Conservation (phyloP, 768 basidiomycete genomes). For the Wakefieldia striispora region DNA sequence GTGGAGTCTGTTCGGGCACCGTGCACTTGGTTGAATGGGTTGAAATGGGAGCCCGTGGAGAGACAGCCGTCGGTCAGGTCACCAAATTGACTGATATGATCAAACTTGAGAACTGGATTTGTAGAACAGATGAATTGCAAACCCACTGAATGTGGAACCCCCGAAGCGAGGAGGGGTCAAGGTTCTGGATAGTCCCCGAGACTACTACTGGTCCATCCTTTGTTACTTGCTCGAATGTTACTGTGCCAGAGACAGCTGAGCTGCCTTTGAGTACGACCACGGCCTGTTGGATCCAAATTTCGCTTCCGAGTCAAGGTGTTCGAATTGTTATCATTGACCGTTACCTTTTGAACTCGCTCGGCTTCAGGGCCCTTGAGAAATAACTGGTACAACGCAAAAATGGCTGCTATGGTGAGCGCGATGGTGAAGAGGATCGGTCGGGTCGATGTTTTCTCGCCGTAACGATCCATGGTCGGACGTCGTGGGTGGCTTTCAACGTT, state of each 20-base stretch:
- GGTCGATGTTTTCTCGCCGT: slow-evolving; percentile 21
- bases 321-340: background rate
- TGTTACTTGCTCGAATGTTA: slow-evolving; percentile 60
- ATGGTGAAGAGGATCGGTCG: slow-evolving; percentile 11
- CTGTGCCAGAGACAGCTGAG: slow-evolving; percentile 60
- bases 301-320: background rate
- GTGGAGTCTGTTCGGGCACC: slow-evolving; percentile 54
- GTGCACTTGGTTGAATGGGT: slow-evolving; percentile 64
- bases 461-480: slow-evolving; percentile 17
- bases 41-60: slow-evolving; percentile 76
- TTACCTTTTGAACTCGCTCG: slow-evolving; percentile 23
- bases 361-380: slow-evolving; percentile 18
- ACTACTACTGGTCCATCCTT: slow-evolving; percentile 54
- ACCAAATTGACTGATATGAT: slow-evolving; percentile 39
- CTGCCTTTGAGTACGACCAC: slow-evolving; percentile 61
- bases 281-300: slow-evolving; percentile 36
- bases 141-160: slow-evolving; percentile 85
- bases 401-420: slow-evolving; percentile 6
- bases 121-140: background rate
- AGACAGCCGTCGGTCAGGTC: slow-evolving; percentile 65
- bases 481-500: background rate
- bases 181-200: slow-evolving; percentile 57
- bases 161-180: slow-evolving; percentile 55
- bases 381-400: slow-evolving; percentile 22
- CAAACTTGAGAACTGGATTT: slow-evolving; percentile 19